Evolutionary conservation across 1,284 basidiomycete species (phyloP), one percentile per base, ranked within the genome.

Genomic region (Cryptococcus wingfieldii): DNA sequence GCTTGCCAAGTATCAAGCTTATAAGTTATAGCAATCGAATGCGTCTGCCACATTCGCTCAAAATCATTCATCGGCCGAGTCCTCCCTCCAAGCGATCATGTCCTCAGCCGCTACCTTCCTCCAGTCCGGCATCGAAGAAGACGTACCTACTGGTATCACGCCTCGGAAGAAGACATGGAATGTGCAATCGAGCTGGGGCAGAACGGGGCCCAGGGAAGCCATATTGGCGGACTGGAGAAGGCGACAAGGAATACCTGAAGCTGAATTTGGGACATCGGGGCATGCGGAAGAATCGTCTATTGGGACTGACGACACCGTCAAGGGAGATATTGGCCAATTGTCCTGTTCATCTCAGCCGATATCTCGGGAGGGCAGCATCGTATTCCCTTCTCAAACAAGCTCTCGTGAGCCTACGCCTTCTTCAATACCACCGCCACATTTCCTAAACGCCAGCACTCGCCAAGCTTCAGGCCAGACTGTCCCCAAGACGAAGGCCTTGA

Each of bases 141-240:
- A 80, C 58, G 56, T 72, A 3, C 68, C 78, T 1, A 81, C 80
- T 0, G 79, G 79, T 13, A 51, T 67, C 16, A 81, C 80, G 3
- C 80, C 80, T 0, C 66, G 66, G 23, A 79, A 79, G 60, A 72
- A 73, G 28, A 55, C 57, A 2, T 77, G 74, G 63, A 65, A 69
- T 31, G 67, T 78, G 0, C 71, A 65, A 9, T 59, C 61, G 8
- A 50, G 50, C 2, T 78, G 77, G 77, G 68, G 71, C 44, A 60
- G 71, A 19, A 74, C 74, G 0, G 67, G 69, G 31, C 65, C 71
- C 4, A 58, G 76, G 28, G 65, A 72, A n/a, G 60, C 57, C n/a
- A 61, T 77, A 13, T 63, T 71, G 51, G 68, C 60, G 7, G 51
- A 47, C 12, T 61, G 62, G 55, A 41, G 61, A 42, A 52, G 53